Conservation (phyloP, 768 basidiomycete species). For the Mycena pura region DNA sequence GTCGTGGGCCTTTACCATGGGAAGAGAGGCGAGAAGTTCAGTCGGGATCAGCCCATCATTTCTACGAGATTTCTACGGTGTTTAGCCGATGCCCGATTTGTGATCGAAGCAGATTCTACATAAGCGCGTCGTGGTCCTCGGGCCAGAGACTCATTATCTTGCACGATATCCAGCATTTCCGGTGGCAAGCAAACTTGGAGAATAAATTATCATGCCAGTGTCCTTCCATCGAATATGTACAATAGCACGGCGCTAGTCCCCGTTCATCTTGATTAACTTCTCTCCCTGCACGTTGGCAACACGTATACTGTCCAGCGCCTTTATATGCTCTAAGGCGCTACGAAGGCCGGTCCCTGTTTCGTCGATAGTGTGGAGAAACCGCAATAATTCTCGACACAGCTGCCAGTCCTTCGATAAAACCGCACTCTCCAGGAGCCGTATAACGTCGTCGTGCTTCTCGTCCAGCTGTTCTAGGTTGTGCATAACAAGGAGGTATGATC, state of each 20-base stretch:
- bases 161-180: conserved; percentile 14
- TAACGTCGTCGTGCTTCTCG: conserved; percentile 78
- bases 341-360: conserved; percentile 78
- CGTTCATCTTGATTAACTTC: conserved; percentile 9
- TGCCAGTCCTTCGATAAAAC: conserved; percentile 85
- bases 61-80: no score
- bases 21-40: no score
- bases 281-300: background rate
- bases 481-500: conserved; percentile 91
- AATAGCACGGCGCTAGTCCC: conserved; percentile 2
- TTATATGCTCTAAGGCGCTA: conserved; percentile 63
- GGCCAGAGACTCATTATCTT: no score
- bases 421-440: conserved; percentile 79
- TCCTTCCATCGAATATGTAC: background rate
- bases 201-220: conserved; percentile 8
- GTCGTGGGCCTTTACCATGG: no score
- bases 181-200: background rate
- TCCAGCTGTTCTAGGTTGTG: conserved; percentile 93
- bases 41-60: no score
- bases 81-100: no score
- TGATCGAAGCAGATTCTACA: no score
- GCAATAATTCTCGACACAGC: conserved; percentile 87
- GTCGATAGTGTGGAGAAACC: conserved; percentile 93
- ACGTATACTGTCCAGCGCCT: conserved; percentile 12
- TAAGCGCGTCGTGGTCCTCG: no score